phyloP scores from a whole-genome alignment of 176 grass and related monocot genomes.

The Stipa capillata region DNA sequence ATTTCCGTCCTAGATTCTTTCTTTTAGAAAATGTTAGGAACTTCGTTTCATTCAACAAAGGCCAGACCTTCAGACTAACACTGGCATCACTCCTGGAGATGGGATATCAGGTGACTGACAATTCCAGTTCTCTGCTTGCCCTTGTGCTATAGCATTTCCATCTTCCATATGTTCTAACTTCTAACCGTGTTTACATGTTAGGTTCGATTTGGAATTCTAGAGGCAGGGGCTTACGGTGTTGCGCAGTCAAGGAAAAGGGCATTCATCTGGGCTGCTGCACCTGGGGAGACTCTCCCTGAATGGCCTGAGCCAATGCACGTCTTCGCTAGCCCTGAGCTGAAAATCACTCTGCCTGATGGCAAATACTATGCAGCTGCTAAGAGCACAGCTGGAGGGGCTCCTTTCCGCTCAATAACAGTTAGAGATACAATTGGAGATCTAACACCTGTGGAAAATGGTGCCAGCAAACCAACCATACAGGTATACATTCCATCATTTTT shows the following conservation, averaged over 20 bases:
- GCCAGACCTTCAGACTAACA: conserved; percentile 58
- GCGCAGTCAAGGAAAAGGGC: conserved; percentile 70
- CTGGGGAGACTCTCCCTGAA: conserved; percentile 42
- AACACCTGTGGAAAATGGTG: conserved; percentile 48
- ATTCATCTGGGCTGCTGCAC: conserved; percentile 66
- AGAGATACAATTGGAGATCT: conserved; percentile 55
- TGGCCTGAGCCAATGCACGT: conserved; percentile 79
- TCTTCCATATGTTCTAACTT: background rate
- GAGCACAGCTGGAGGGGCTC: conserved; percentile 50
- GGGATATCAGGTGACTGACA: conserved; percentile 61
- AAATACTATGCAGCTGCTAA: conserved; percentile 35
- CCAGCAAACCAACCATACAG: conserved; percentile 42
- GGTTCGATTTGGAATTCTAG: conserved; percentile 79
- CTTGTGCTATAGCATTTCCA: background rate
- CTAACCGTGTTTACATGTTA: conserved; percentile 15
- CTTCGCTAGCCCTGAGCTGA: conserved; percentile 55
- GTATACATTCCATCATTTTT: conserved; percentile 17
- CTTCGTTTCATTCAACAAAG: conserved; percentile 75
- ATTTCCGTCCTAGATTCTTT: conserved; percentile 62
- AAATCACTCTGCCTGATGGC: conserved; percentile 31
- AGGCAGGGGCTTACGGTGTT: conserved; percentile 68
- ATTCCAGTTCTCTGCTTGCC: background rate
- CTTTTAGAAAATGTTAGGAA: conserved; percentile 72
- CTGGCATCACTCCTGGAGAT: conserved; percentile 66
- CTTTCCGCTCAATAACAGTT: conserved; percentile 58